Percentiles rank a stretch among this genome's conserved stretches.
Evolutionary conservation across 306 rosid genomes (phyloP).

Genomic region (Prunus fruticosa): DNA sequence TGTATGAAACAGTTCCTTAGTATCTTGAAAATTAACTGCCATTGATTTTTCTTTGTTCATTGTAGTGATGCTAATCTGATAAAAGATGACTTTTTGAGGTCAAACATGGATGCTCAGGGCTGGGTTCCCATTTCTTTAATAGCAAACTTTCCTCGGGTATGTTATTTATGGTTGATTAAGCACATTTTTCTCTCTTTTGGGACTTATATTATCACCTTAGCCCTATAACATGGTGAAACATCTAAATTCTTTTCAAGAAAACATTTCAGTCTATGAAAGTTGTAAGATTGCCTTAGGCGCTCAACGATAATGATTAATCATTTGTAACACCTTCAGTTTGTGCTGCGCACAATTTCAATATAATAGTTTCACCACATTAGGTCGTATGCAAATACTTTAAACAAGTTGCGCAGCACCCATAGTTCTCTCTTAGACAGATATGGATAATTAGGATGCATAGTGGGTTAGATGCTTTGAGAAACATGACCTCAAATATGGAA

Average conservation of each 20-base stretch:
- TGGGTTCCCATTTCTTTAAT: conserved; percentile 73
- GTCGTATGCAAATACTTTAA: neutral
- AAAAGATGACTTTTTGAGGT: conserved; percentile 53
- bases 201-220: neutral
- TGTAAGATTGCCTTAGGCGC: neutral
- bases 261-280: neutral
- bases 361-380: neutral
- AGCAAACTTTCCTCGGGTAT: conserved; percentile 71
- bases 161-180: conserved; percentile 28
- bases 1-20: neutral
- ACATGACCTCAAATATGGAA: too few relatives aligned
- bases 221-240: neutral
- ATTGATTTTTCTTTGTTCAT: conserved; percentile 14
- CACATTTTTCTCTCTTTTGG: conserved; percentile 2
- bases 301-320: neutral
- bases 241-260: neutral
- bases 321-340: neutral
- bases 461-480: neutral
- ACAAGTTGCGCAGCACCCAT: neutral
- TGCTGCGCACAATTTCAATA: neutral
- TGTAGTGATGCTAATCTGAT: conserved; percentile 71
- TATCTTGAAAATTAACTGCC: conserved; percentile 3
- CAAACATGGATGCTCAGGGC: conserved; percentile 78
- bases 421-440: neutral
- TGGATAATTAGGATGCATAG: neutral